Evolutionary conservation across 192 early-diverging fungal species (phyloP).

Genomic region (Entomortierella parvispora): DNA sequence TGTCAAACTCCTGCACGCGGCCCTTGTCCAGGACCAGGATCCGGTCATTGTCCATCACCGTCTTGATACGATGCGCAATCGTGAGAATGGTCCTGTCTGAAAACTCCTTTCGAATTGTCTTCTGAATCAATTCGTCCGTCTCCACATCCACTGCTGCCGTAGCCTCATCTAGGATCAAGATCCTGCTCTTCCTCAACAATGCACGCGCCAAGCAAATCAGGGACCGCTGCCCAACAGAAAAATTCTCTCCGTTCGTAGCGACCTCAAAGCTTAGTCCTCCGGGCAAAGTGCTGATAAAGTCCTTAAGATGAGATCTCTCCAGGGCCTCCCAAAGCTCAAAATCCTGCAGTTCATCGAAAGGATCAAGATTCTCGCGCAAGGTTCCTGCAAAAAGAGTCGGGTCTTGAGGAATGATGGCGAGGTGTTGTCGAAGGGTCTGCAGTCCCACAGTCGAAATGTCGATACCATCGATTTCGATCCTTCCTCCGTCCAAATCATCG

Average conservation of each 20-base stretch:
- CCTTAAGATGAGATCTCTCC: constrained; percentile 74
- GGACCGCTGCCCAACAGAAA: constrained; percentile 83
- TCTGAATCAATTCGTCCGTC: constrained; percentile 56
- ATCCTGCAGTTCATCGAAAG: constrained; percentile 81
- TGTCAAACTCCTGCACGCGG: constrained; percentile 47
- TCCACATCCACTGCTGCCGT: constrained; percentile 72
- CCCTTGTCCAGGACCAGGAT: constrained; percentile 59
- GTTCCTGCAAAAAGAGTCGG: constrained; percentile 62
- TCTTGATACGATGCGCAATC: constrained; percentile 66
- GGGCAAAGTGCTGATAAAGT: constrained; percentile 34
- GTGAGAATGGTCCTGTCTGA: constrained; percentile 61
- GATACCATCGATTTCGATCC: constrained; percentile 82
- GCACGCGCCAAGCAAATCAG: constrained; percentile 82
- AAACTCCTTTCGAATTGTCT: constrained; percentile 59
- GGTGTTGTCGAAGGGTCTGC: constrained; percentile 74
- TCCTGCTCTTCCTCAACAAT: constrained; percentile 70
- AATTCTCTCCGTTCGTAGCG: constrained; percentile 81
- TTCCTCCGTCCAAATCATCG: constrained; percentile 70
- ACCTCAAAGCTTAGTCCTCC: constrained; percentile 74
- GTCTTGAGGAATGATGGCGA: constrained; percentile 91
- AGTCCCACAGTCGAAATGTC: constrained; percentile 77
- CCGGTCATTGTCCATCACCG: constrained; percentile 57
- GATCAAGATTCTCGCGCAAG: constrained; percentile 88
- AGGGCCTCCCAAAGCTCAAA: constrained; percentile 79
- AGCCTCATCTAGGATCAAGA: constrained; percentile 91